Conservation (phyloP, 345 rosid genomes). For the Lumnitzera racemosa region DNA sequence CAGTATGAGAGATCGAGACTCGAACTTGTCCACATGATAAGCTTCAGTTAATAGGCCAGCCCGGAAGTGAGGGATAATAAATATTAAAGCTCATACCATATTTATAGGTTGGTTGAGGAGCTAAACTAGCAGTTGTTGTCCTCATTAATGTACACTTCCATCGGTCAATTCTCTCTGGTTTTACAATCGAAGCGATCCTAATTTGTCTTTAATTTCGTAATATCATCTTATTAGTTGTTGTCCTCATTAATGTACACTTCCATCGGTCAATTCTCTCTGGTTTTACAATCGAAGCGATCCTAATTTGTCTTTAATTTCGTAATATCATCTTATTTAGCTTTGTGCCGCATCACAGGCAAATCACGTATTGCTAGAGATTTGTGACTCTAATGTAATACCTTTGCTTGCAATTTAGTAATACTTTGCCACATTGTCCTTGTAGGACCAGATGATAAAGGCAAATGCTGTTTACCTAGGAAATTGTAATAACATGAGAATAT, state of each 20-base stretch:
- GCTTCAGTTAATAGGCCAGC: too few species aligned
- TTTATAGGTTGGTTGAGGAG: too few species aligned
- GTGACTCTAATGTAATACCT: too few species aligned
- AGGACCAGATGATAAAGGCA: conserved; percentile 53
- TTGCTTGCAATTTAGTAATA: not conserved
- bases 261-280: not conserved
- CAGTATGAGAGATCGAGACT: too few species aligned
- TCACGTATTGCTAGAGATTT: too few species aligned
- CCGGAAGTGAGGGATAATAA: too few species aligned
- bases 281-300: not conserved
- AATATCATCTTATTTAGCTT: conserved; percentile 34
- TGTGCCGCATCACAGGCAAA: conserved; percentile 97
- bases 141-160: not conserved
- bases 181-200: not conserved
- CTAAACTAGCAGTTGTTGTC: too few species aligned
- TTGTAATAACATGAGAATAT: too few species aligned
- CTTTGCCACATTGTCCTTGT: conserved; percentile 43
- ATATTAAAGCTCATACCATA: too few species aligned
- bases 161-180: not conserved
- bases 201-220: conserved; percentile 6
- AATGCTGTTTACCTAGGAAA: not conserved
- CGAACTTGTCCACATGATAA: too few species aligned
- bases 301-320: conserved; percentile 7
- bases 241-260: not conserved
- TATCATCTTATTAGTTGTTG: too few species aligned